Base-by-base conservation (phyloP, 2,329 filamentous ascomycete species). In the Cladosporium velox region DNA sequence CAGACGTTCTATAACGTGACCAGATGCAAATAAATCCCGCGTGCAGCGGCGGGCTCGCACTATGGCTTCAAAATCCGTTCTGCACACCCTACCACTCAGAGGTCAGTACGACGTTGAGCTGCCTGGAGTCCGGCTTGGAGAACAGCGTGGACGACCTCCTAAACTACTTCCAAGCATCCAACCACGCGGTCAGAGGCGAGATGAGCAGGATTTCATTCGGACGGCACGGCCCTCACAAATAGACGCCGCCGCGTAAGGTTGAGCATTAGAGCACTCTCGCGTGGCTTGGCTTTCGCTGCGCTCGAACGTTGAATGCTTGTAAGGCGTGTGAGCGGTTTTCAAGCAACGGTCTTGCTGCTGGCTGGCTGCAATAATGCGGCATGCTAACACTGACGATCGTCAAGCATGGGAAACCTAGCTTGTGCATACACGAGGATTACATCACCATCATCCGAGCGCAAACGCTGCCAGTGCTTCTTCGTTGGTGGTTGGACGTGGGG, bases 271-370 rank as follows among this genome's bases (percentile, higher is more conserved):
- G 18, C 52, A 55, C 30, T 21, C n/a, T 38, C 57, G 34, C 15
- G 18, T 18, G 35, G 14, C 57, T 59, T 59, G 35, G 57, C 57
- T 59, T n/a, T 35, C 10, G 24, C 26, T 41, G 21, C n/a, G 55
- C 34, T 41, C 34, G 34, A 41, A 59, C 57, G 57, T 59, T 47
- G 57, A 59, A 59, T 59, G 57, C 57, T 59, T 59, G 57, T 41
- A 41, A n/a, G 34, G 55, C 21, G 30, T 54, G 51, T 1, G 28
- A 34, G 28, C 24, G 32, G 14, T 12, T 30, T n/a, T n/a, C 15
- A 55, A n/a, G 28, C 30, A 55, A 55, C 52, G 52, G 26, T n/a
- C 18, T 55, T 14, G 2, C 28, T 21, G 41, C 41, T 47, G 41
- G 38, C 41, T 47, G 41, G 41, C 41, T 21, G n/a, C 41, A 47